Evolutionary conservation across 352 stramenopile species (phyloP), one percentile per base, ranked within the genome.

Genomic region (Phytophthora foliorum): DNA sequence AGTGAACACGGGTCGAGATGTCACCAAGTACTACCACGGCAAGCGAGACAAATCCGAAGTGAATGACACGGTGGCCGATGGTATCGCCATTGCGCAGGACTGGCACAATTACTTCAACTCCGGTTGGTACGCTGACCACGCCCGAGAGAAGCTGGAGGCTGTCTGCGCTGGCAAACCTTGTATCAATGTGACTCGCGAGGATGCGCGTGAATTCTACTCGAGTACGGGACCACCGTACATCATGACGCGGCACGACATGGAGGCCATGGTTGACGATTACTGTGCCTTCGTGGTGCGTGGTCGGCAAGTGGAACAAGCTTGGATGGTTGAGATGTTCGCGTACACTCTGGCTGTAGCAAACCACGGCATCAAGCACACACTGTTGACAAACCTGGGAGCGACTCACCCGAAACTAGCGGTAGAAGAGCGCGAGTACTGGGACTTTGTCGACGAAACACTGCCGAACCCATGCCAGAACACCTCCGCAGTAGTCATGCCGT

Each of bases 281-380:
- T 80, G 66, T n/a, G 49, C 74, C 44, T 86, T 84, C 31, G 74
- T 86, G 1, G 67, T 89, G 7, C 48, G 41, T 2, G 78, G 73
- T 14, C 74, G 79, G n/a, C 68, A 82, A 44, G 39, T 84, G 14
- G 67, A 71, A 25, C 32, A 52, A 6, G 55, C 70, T 13, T 90
- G 79, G 75, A 90, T 87, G 79, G 69, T 78, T 29, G 81, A 90
- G 60, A 90, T 88, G 81, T 82, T 82, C 46, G 81, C 69, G 19
- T 90, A 84, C 56, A 67, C 72, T 3, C 34, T 86, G 36, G 72
- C 79, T n/a, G 79, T 76, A 2, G 81, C 65, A 44, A 84, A 86
- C 41, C 69, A 87, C 38, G 67, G 61, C 27, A 90, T 90, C 53
- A 82, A 85, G 52, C 80, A 88, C 70, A 90, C 78, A 29, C 39